A percentile compares a stretch with the other conserved stretches of the same genome.
Conservation (phyloP, 352 stramenopile genomes). For the Globisporangium cylindrosporum region DNA sequence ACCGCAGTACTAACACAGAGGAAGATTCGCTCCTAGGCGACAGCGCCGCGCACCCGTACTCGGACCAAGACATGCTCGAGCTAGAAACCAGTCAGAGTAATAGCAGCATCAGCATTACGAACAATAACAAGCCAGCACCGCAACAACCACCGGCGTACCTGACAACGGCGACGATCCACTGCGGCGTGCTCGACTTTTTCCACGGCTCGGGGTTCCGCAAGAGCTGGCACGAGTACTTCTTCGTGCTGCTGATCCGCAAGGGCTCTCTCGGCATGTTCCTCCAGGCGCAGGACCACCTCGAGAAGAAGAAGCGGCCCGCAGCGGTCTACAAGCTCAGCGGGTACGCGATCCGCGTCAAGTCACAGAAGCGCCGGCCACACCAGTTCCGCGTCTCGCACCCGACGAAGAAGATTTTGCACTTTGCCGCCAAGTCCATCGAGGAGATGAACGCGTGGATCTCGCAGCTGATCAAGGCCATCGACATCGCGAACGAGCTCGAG, state of each 20-base stretch:
- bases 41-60: constrained; percentile 4
- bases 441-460: constrained; percentile 73
- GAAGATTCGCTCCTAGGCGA: neutral
- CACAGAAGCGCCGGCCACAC: constrained; percentile 60
- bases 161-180: constrained; percentile 40
- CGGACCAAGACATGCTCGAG: neutral
- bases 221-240: constrained; percentile 60
- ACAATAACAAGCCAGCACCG: constrained; percentile 1
- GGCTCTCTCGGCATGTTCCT: constrained; percentile 71
- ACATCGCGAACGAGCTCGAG: constrained; percentile 53
- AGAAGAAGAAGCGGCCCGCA: constrained; percentile 39
- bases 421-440: constrained; percentile 53
- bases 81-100: neutral
- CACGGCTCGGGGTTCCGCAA: constrained; percentile 61
- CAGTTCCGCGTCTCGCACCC: constrained; percentile 58
- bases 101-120: neutral
- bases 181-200: constrained; percentile 46
- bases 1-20: neutral
- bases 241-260: constrained; percentile 71
- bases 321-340: constrained; percentile 71
- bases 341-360: constrained; percentile 63
- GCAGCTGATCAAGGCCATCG: constrained; percentile 57
- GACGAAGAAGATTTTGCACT: constrained; percentile 58
- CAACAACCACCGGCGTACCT: constrained; percentile 8
- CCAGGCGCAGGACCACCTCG: constrained; percentile 35